phyloP scores from a whole-genome alignment of 2,329 filamentous ascomycete genomes.

The Cyphellophora attinorum region DNA sequence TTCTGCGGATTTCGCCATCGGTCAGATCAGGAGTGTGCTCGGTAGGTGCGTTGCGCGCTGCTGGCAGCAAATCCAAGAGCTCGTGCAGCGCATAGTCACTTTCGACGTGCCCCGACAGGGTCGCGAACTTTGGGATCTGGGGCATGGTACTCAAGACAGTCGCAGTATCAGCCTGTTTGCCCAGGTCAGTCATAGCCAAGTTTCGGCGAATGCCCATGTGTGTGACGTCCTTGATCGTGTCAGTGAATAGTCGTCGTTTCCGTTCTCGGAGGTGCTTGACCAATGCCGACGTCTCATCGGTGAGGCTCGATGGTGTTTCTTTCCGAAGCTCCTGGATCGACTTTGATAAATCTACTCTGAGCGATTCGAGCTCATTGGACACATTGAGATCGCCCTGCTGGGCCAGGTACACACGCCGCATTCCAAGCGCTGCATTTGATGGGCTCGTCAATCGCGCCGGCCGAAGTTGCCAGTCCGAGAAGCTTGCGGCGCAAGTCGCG shows the following conservation, averaged over 20 bases:
- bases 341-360: constrained; percentile 58
- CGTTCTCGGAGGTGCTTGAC: constrained; percentile 84
- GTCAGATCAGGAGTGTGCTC: constrained; percentile 81
- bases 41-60: constrained; percentile 55
- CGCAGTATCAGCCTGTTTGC: constrained; percentile 62
- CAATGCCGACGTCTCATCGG: constrained; percentile 72
- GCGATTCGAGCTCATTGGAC: constrained; percentile 52
- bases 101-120: constrained; percentile 27
- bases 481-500: constrained; percentile 21
- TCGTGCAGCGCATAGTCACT: constrained; percentile 71
- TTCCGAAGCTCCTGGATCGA: constrained; percentile 67
- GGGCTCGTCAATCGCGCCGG: constrained; percentile 63
- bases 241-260: constrained; percentile 83
- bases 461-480: constrained; percentile 30
- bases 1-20: constrained; percentile 66
- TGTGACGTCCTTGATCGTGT: constrained; percentile 71
- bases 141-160: constrained; percentile 54
- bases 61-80: constrained; percentile 62
- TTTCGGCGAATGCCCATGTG: constrained; percentile 87
- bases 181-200: constrained; percentile 61
- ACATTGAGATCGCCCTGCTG: constrained; percentile 46
- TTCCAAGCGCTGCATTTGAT: constrained; percentile 60
- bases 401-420: constrained; percentile 54
- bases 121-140: constrained; percentile 23
- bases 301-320: constrained; percentile 71